Evolutionary conservation across 108 stramenopile species (phyloP).

Genomic region (Licmophora abbreviata): DNA sequence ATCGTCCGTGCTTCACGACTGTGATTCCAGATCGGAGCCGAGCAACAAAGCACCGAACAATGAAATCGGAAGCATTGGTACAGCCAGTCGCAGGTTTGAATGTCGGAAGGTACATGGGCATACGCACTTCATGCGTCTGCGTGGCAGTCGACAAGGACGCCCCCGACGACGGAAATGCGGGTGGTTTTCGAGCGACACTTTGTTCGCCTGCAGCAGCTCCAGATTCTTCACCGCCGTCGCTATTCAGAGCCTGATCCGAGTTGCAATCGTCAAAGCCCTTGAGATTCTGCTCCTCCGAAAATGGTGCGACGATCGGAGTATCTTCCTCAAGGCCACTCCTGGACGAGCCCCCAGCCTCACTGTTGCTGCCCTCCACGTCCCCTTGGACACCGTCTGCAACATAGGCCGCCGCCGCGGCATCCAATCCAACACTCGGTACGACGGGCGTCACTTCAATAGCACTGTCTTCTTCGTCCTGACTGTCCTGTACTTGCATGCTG

Average conservation of each 20-base stretch:
- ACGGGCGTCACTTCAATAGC: no score
- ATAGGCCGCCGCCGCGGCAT: no score
- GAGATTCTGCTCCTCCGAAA: slow-evolving; percentile 2
- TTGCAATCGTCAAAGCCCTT: slow-evolving; percentile 4
- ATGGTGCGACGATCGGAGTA: no score
- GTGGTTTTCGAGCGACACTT: slow-evolving; percentile 7
- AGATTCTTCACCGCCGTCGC: slow-evolving; percentile 12
- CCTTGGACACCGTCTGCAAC: no score
- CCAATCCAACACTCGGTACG: no score
- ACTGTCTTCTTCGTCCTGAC: slow-evolving; percentile 15
- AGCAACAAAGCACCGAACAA: slow-evolving; percentile 89
- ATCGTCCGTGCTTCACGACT: slow-evolving; percentile 83
- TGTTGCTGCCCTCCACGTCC: no score
- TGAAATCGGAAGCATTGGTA: slow-evolving; percentile 88
- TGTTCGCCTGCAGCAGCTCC: slow-evolving; percentile 1
- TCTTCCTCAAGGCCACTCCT: no score
- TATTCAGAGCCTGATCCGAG: slow-evolving; percentile 21
- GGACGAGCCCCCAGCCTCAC: no score
- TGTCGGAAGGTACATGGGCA: slow-evolving; percentile 82
- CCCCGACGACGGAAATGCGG: slow-evolving; percentile 30
- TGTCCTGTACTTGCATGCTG: slow-evolving; percentile 12
- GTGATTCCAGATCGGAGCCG: slow-evolving; percentile 76
- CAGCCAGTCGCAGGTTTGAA: slow-evolving; percentile 89
- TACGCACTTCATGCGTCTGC: slow-evolving; percentile 79
- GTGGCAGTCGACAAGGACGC: slow-evolving; percentile 74